Evolutionary conservation across 2,329 filamentous ascomycete genomes (phyloP).

Genomic region (Fusarium ambrosium): DNA sequence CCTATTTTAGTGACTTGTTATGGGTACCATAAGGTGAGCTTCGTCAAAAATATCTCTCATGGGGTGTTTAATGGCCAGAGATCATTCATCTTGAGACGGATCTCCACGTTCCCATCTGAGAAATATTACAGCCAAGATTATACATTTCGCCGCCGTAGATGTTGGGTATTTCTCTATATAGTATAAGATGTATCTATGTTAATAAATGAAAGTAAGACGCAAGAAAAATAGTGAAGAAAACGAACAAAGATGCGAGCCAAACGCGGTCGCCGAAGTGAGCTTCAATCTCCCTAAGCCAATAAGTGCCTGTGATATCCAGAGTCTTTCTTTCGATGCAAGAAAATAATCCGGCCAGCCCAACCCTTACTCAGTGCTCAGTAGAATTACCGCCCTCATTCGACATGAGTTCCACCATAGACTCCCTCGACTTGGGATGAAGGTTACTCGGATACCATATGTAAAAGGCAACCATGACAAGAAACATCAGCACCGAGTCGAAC

Average conservation of each 20-base stretch:
- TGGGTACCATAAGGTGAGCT: no score
- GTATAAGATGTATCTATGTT: fast-evolving
- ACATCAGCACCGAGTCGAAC: slow-evolving; percentile 28
- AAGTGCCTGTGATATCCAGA: background rate
- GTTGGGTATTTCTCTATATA: background rate
- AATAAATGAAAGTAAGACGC: background rate
- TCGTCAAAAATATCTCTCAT: no score
- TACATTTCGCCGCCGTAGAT: background rate
- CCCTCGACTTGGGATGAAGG: background rate
- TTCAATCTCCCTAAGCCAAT: fast-evolving
- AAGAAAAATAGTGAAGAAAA: background rate
- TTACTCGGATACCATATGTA: slow-evolving; percentile 24
- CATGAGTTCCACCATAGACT: slow-evolving; percentile 13
- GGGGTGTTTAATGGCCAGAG: background rate
- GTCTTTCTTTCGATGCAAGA: background rate
- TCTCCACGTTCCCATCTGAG: background rate
- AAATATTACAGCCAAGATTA: background rate
- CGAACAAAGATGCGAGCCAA: background rate
- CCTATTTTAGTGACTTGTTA: background rate
- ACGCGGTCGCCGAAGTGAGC: background rate
- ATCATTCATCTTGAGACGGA: background rate
- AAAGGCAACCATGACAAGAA: slow-evolving; percentile 24
- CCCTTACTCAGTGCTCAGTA: background rate
- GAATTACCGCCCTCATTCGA: background rate
- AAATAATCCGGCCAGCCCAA: background rate